Base-by-base conservation (phyloP, 345 rosid genomes). In the Linum lewisii region DNA sequence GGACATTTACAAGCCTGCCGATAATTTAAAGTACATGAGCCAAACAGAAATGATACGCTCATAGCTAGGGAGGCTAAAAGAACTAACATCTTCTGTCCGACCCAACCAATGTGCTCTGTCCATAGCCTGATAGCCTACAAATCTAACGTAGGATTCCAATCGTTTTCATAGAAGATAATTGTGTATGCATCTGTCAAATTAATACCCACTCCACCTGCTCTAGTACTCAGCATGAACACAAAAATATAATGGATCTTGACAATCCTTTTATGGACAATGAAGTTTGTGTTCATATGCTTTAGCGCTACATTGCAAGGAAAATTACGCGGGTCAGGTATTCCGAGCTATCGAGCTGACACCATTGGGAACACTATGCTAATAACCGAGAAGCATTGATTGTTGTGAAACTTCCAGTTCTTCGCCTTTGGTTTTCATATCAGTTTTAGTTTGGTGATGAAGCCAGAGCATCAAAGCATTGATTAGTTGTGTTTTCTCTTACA, bases 161-260 rank as follows among this genome's bases (percentile, higher is more conserved):
- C 99, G 71, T 96, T 94, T 78, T 94, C 99, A 67, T 94, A 94
- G 74, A 94, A 94, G 47, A 94, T 94, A 67, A 94, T 97, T 10
- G 99, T 94, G 79, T 94, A 97, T 13, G 99, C 99, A 54, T 96
- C 99, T 20, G 99, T 94, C 77, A 94, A 77, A 81, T 94, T 94
- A 70, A 94, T 94, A 63, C 99, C 99, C 70, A 94, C 81, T 53
- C 99, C 99, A 71, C 99, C 99, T 70, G 99, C 99, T 85, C 99
- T 84, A 32, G 99, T 94, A 73, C 99, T 94, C 64, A 94, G 82
- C 82, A 94, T 76, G 87, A 94, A 94, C n/a, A 94, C 99, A 79
- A 94, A 94, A 64, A 94, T 90, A 72, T 94, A 97, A 76, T 60
- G 99, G 60, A 94, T n/a, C n/a, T n/a, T n/a, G n/a, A n/a, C n/a